Percentiles rank a stretch among this genome's conserved stretches.
These are phyloP conservation scores for Calocera cornea DNA, from an alignment of 768 basidiomycete genomes.

Conservation along the genomic window DNA sequence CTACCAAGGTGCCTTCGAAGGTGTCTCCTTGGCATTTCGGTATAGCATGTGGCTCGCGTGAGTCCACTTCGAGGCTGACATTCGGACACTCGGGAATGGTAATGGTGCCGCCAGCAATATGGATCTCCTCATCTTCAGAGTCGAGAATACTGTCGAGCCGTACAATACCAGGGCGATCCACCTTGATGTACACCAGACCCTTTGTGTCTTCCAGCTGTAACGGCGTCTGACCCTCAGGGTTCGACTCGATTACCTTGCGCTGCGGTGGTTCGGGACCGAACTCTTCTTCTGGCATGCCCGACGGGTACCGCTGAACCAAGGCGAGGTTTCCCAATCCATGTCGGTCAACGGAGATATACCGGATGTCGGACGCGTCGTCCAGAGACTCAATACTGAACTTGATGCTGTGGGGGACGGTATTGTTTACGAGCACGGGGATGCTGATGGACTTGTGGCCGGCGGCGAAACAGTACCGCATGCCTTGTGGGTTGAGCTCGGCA, in stretches of 20 bases:
- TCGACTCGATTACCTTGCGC: constrained; percentile 19
- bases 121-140: constrained; percentile 53
- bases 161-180: constrained; percentile 60
- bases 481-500: constrained; percentile 71
- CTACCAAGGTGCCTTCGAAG: constrained; percentile 37
- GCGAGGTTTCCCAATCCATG: constrained; percentile 25
- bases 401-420: constrained; percentile 60
- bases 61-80: constrained; percentile 43
- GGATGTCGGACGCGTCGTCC: constrained; percentile 23
- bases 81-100: constrained; percentile 71
- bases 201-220: constrained; percentile 59
- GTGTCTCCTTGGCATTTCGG: constrained; percentile 43
- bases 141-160: constrained; percentile 65
- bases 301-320: constrained; percentile 18
- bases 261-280: constrained; percentile 12
- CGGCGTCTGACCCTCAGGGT: constrained; percentile 24
- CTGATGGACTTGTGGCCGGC: constrained; percentile 41
- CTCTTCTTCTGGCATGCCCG: constrained; percentile 16
- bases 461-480: constrained; percentile 59
- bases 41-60: constrained; percentile 27
- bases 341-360: constrained; percentile 8
- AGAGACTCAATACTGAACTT: constrained; percentile 63
- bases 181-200: constrained; percentile 52
- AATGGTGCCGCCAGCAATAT: constrained; percentile 47
- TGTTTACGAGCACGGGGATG: constrained; percentile 79